phyloP scores from a whole-genome alignment of 2,329 filamentous ascomycete species.

The Diaporthe vaccinii region DNA sequence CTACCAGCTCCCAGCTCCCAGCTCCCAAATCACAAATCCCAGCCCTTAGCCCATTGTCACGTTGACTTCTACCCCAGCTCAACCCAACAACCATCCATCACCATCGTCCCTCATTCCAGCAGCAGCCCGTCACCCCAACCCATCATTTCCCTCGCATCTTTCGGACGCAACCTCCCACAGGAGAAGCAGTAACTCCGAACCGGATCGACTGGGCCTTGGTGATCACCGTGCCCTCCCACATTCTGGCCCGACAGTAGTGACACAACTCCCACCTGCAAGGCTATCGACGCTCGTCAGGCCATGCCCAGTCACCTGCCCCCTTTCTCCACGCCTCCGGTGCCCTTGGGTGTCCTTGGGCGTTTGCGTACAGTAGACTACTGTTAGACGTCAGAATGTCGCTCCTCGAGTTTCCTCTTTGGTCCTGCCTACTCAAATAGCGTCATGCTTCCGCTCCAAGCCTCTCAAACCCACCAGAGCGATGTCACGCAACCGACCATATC shows the following conservation, averaged over 20 bases:
- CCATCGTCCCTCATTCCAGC: not conserved
- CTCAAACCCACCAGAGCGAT: slow-evolving; percentile 26
- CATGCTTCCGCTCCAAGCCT: slow-evolving; percentile 23
- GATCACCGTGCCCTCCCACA: slow-evolving; percentile 9
- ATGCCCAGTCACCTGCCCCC: not conserved
- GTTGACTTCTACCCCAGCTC: slow-evolving; percentile 14
- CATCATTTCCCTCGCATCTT: not conserved
- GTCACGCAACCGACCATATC: slow-evolving; percentile 32
- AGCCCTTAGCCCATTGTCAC: slow-evolving; percentile 1
- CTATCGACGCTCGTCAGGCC: slow-evolving; percentile 16
- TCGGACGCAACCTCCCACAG: slow-evolving; percentile 19
- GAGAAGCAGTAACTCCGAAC: slow-evolving; percentile 28
- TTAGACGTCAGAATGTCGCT: slow-evolving; percentile 19
- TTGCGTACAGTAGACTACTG: slow-evolving; percentile 8
- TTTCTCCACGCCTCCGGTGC: not conserved
- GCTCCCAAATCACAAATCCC: not conserved
- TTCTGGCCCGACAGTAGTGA: slow-evolving; percentile 24
- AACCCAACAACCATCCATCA: not conserved
- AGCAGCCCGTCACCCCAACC: not conserved
- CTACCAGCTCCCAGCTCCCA: not conserved
- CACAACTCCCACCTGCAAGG: slow-evolving; percentile 15
- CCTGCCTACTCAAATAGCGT: slow-evolving; percentile 6
- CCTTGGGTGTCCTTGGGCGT: not conserved
- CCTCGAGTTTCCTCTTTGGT: slow-evolving; percentile 31
- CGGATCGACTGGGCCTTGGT: slow-evolving; percentile 9